Base-by-base conservation (phyloP, 164 flowering plant genomes). In the Piper longum region DNA sequence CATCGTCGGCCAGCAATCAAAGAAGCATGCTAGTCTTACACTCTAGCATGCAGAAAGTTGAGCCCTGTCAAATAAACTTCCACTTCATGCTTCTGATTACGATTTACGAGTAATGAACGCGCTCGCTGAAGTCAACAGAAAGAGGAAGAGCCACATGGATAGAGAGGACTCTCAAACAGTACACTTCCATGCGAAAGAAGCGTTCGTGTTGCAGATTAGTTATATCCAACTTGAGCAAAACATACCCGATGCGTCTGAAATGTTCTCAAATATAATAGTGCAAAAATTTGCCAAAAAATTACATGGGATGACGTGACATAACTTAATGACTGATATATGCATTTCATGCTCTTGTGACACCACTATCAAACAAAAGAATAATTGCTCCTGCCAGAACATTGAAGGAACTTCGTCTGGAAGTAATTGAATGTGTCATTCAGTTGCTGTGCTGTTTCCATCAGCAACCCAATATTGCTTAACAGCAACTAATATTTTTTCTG, bases 391-490 rank as follows among this genome's bases (percentile, higher is more conserved):
- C 12, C 52, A 48, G 14, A 48, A 12, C 52, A 48, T 9, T 48
- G 3, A 48, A 5, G 52, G 7, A 48, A 48, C 52, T 48, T 48
- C 52, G 9, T 5, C 11, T 48, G 11, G 48, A 44, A 14, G 11
- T 48, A 48, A 9, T 48, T 26, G 14, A 12, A 5, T 0, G 3
- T 48, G 14, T 81, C 75, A 84, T 64, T 75, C 76, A 3, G 82
- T 16, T 26, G 83, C 71, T 13, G 95, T 83, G 57, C 79, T 83
- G 59, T 72, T 69, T 13, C 66, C 79, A 51, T 65, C 79, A 1
- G 43, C 75, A 43, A 48, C 54, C 96, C 97, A 91, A 57, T 90
- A 88, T 63, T 80, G 85, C 71, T 90, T 90, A 26, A 90, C 97
- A 45, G 91, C 96, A 60, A 86, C 70, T 70, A 91, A 60, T 42